Conservation (phyloP, 2,329 filamentous ascomycete genomes). For the Aspergillus melleus region DNA sequence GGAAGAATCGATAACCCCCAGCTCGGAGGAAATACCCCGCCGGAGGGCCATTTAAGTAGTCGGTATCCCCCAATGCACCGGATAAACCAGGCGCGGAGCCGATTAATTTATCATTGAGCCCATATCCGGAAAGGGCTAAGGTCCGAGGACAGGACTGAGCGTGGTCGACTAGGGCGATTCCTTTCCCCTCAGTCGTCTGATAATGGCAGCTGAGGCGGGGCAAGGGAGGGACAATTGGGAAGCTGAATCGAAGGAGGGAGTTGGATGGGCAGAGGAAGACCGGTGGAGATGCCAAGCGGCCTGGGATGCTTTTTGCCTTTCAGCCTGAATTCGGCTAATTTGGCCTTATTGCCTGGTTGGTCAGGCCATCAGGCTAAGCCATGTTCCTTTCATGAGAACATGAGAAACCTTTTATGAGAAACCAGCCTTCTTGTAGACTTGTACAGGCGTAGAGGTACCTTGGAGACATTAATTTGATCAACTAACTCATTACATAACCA, state of each 20-base stretch:
- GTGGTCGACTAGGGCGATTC: not conserved
- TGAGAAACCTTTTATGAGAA: no score
- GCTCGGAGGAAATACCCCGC: not conserved
- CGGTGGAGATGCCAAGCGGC: not conserved
- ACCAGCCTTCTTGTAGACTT: no score
- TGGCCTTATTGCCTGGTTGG: not conserved
- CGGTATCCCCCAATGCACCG: not conserved
- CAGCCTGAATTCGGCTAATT: conserved; percentile 9
- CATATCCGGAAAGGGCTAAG: conserved; percentile 7
- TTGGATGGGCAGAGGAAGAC: not conserved
- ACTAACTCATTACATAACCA: not conserved
- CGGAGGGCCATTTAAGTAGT: conserved; percentile 1
- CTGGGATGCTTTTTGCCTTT: not conserved
- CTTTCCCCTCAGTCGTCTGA: conserved; percentile 8
- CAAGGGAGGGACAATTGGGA: not conserved
- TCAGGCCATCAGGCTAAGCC: not conserved
- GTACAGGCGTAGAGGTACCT: no score
- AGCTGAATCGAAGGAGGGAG: not conserved
- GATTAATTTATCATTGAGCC: not conserved
- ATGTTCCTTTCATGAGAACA: not conserved
- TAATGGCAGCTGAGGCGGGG: conserved; percentile 6
- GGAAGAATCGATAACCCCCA: not conserved
- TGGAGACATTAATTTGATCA: no score
- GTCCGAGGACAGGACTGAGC: conserved; percentile 7
- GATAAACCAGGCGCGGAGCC: not conserved